phyloP scores from a whole-genome alignment of 805 yeast genomes.

The Candida dendrica region DNA sequence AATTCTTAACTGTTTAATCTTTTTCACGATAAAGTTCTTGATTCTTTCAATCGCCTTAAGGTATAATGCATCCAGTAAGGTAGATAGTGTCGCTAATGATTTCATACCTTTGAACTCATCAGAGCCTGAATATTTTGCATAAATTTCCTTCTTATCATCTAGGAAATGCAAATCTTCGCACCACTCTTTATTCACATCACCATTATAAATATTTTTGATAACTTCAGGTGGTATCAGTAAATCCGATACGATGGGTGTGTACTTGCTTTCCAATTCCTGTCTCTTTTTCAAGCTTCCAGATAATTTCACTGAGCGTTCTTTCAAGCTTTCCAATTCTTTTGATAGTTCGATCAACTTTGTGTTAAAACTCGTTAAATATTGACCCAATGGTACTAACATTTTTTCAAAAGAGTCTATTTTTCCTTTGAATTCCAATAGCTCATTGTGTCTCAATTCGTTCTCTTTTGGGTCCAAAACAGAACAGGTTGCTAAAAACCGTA shows the following conservation, averaged over 20 bases:
- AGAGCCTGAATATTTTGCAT: slow-evolving; percentile 29
- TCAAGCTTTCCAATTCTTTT: slow-evolving; percentile 53
- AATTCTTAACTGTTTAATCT: slow-evolving; percentile 59
- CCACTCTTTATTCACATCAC: slow-evolving; percentile 57
- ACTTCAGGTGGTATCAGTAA: slow-evolving; percentile 69
- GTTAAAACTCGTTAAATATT: slow-evolving; percentile 50
- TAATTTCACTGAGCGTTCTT: slow-evolving; percentile 42
- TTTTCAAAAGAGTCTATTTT: slow-evolving; percentile 16
- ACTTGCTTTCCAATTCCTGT: slow-evolving; percentile 37
- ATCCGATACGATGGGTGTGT: slow-evolving; percentile 74
- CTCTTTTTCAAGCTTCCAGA: slow-evolving; percentile 41
- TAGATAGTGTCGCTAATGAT: slow-evolving; percentile 14
- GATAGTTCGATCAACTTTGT: slow-evolving; percentile 48
- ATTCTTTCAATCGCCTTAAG: slow-evolving; percentile 67
- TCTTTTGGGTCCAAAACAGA: not conserved
- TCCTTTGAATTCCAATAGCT: slow-evolving; percentile 10
- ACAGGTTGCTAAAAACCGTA: slow-evolving; percentile 6
- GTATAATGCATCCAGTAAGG: slow-evolving; percentile 43
- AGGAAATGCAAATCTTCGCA: slow-evolving; percentile 53
- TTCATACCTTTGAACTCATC: slow-evolving; percentile 8
- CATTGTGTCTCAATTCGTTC: slow-evolving; percentile 6
- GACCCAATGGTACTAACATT: slow-evolving; percentile 40
- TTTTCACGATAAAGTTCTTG: slow-evolving; percentile 56
- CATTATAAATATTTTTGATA: slow-evolving; percentile 49
- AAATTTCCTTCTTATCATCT: slow-evolving; percentile 51